These are phyloP conservation scores for Suhomyces prunicola DNA, from an alignment of 805 yeast genomes.

Conservation along the genomic window DNA sequence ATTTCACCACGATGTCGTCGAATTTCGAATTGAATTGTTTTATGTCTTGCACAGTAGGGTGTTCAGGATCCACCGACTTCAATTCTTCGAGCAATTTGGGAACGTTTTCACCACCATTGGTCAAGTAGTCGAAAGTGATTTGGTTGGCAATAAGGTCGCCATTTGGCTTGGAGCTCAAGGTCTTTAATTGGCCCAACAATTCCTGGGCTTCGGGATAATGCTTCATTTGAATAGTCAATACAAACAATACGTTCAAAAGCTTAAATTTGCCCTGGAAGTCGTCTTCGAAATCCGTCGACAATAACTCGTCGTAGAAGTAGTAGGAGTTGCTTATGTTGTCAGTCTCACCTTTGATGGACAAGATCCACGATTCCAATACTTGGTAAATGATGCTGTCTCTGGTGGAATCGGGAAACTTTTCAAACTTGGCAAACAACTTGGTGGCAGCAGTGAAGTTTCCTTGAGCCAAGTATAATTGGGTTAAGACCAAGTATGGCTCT, in stretches of 20 bases:
- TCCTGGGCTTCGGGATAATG: constrained; percentile 83
- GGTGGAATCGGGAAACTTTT: constrained; percentile 31
- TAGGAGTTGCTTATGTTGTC: constrained; percentile 40
- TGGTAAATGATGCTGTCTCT: constrained; percentile 73
- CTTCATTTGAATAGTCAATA: constrained; percentile 72
- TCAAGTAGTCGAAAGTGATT: constrained; percentile 57
- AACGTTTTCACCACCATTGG: constrained; percentile 40
- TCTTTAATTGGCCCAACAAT: constrained; percentile 42
- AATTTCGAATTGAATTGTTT: constrained; percentile 62
- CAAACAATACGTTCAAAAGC: constrained; percentile 57
- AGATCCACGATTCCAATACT: constrained; percentile 70
- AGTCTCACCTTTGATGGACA: constrained; percentile 37
- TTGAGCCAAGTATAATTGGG: constrained; percentile 37
- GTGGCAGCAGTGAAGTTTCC: constrained; percentile 35
- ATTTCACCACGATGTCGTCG: constrained; percentile 65
- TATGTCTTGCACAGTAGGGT: constrained; percentile 56
- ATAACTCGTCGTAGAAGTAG: constrained; percentile 78
- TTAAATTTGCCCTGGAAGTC: constrained; percentile 34
- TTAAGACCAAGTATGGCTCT: constrained; percentile 40
- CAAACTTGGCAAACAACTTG: constrained; percentile 30
- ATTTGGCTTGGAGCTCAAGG: constrained; percentile 35
- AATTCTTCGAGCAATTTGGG: constrained; percentile 47
- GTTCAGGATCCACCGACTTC: constrained; percentile 47
- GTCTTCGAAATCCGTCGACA: constrained; percentile 46
- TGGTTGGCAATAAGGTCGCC: constrained; percentile 60